phyloP scores from a whole-genome alignment of 495 filamentous ascomycete species.

The Hapsidospora chrysogenum region DNA sequence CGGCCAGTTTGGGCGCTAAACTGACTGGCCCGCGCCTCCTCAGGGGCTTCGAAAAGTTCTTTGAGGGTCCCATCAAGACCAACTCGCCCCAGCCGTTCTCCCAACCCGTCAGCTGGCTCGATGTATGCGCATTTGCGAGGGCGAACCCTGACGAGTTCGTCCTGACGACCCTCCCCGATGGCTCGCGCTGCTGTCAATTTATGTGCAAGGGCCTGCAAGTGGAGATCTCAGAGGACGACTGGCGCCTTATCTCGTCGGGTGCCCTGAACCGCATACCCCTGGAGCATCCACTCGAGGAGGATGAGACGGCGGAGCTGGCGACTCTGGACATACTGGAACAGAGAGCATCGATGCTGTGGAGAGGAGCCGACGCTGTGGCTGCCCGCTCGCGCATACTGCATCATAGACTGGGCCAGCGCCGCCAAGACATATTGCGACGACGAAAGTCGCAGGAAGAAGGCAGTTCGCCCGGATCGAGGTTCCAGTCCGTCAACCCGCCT shows the following conservation, averaged over 20 bases:
- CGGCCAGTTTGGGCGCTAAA: constrained; percentile 68
- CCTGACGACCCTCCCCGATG: constrained; percentile 46
- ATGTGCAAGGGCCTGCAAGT: constrained; percentile 64
- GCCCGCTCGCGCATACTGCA: constrained; percentile 67
- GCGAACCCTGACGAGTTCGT: constrained; percentile 67
- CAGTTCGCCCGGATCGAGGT: constrained; percentile 5
- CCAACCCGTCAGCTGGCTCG: constrained; percentile 59
- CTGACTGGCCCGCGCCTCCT: constrained; percentile 68
- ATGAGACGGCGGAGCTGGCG: constrained; percentile 70
- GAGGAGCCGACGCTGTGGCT: constrained; percentile 65
- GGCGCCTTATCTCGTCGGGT: constrained; percentile 61
- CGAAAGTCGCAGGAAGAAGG: constrained; percentile 12
- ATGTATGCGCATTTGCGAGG: constrained; percentile 71
- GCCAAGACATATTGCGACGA: constrained; percentile 39
- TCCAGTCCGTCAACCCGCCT: constrained; percentile 7
- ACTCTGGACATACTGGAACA: constrained; percentile 71
- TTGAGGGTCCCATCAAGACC: constrained; percentile 62
- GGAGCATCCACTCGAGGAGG: constrained; percentile 52
- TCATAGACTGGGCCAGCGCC: constrained; percentile 60
- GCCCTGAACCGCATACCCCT: constrained; percentile 73
- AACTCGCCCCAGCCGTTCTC: constrained; percentile 28
- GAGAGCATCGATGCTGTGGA: constrained; percentile 55
- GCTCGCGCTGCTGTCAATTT: constrained; percentile 56
- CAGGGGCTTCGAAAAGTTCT: constrained; percentile 70
- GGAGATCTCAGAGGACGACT: constrained; percentile 80